Percentiles rank a stretch among this genome's conserved stretches.
These are phyloP conservation scores for Euphorbia corollata DNA, from an alignment of 441 rosid genomes.

Conservation along the genomic window DNA sequence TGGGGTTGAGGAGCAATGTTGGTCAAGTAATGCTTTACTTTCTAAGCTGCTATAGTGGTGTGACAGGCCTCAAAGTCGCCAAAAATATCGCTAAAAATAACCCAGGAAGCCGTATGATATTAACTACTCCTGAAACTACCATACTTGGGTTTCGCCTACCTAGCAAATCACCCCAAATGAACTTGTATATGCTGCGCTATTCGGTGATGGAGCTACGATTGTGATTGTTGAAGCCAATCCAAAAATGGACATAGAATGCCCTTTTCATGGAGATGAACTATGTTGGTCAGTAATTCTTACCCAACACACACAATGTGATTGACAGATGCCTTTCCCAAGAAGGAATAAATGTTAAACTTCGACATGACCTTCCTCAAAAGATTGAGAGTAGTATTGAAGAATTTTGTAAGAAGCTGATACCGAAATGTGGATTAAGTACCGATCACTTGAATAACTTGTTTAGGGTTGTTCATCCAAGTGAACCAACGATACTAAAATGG, in stretches of 20 bases:
- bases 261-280: constrained; percentile 75
- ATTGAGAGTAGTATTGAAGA: constrained; percentile 72
- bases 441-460: constrained; percentile 58
- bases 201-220: constrained; percentile 89
- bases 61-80: constrained; percentile 79
- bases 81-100: constrained; percentile 91
- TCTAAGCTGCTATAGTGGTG: constrained; percentile 84
- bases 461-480: constrained; percentile 95
- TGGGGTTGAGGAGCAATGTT: constrained; percentile 64
- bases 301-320: constrained; percentile 62
- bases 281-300: constrained; percentile 74
- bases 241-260: constrained; percentile 37
- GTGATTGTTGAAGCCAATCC: constrained; percentile 69
- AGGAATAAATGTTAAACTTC: constrained; percentile 73
- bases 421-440: constrained; percentile 30
- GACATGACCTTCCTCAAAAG: constrained; percentile 68
- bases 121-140: constrained; percentile 79
- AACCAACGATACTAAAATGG: constrained; percentile 77
- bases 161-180: constrained; percentile 68
- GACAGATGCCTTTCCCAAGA: constrained; percentile 70
- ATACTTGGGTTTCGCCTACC: constrained; percentile 84
- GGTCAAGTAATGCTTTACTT: constrained; percentile 81
- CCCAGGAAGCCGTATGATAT: constrained; percentile 68
- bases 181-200: constrained; percentile 85
- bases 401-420: constrained; percentile 62